phyloP scores from a whole-genome alignment of 75 land plant genomes.

The Picea glauca region DNA sequence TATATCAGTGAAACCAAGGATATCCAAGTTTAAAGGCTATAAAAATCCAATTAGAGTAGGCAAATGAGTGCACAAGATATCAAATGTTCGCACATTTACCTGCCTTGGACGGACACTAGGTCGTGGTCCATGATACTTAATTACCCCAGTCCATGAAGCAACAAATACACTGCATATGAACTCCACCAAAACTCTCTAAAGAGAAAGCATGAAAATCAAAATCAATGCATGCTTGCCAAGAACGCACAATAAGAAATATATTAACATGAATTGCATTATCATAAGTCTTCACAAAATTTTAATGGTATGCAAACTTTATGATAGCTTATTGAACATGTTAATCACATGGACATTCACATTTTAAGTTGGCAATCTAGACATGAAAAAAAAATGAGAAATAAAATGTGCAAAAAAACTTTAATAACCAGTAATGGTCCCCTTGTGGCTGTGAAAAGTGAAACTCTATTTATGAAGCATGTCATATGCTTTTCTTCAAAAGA shows the following conservation, averaged over 20 bases:
- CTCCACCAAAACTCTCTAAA: constrained; percentile 77
- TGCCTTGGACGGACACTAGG: constrained; percentile 94
- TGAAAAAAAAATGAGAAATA: too few species aligned
- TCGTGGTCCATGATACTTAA: constrained; percentile 96
- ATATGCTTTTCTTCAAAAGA: too few species aligned
- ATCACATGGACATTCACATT: too few species aligned
- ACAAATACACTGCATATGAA: constrained; percentile 93
- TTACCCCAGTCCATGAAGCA: constrained; percentile 98
- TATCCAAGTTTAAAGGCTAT: background rate
- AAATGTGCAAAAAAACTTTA: too few species aligned
- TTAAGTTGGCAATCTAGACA: too few species aligned
- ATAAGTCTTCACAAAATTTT: background rate
- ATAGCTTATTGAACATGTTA: too few species aligned
- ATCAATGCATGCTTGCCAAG: background rate
- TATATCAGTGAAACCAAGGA: background rate
- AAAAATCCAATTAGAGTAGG: background rate
- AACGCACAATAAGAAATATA: too few species aligned
- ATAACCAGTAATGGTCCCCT: too few species aligned
- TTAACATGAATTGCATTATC: background rate
- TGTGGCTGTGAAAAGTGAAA: too few species aligned
- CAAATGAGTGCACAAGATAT: background rate
- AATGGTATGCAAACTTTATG: background rate
- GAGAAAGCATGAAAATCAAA: constrained; percentile 9
- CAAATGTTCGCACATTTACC: constrained; percentile 24
- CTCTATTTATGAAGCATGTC: too few species aligned